Evolutionary conservation across 2,329 filamentous ascomycete genomes (phyloP), one percentile per base, ranked within the genome.

Genomic region (Zasmidium angulare): DNA sequence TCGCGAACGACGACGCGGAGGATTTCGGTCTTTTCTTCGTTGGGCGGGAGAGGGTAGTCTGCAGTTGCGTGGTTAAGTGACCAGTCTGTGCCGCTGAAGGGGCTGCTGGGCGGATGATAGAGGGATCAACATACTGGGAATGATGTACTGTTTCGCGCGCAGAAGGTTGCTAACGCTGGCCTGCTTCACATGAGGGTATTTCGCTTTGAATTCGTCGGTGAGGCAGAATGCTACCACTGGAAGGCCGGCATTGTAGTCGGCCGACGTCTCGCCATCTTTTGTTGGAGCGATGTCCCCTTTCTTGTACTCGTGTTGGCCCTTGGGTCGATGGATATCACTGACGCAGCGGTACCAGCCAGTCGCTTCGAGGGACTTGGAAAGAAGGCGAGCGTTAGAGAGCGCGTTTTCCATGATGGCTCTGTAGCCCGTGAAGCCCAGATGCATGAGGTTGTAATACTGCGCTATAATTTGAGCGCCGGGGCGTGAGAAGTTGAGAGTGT

Each of bases 371-470:
- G 81, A 81, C 61, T 86, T 84, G 50, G 84, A 86, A 14, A 89
- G 76, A 1, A 89, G 71, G 1, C 87, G 80, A 1, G 87, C 86
- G 67, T 89, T 89, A 26, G 81, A 72, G 40, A 90, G 75, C 51
- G 84, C 84, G 68, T 88, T 89, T 69, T 89, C 86, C 83, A 86
- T 89, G 60, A 88, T 81, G 36, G 77, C 76, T 11, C 79, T 81
- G 73, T 87, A 91, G 10, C 88, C 88, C 1, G 78, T 76, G 72
- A 85, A 87, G 1, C 88, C 88, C 0, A 90, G 81, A 63, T 89
- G 87, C 60, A 90, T 86, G 12, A 90, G 77, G 66, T 90, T 89
- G 75, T 85, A 90, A 73, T 90, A 90, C 69, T 90, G 88, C 0
- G 82, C 86, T 61, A 90, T 85, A 58, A 90, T 79, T 62, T 90